phyloP scores from a whole-genome alignment of 2,329 filamentous ascomycete species.

The Lasiodiplodia sp. region DNA sequence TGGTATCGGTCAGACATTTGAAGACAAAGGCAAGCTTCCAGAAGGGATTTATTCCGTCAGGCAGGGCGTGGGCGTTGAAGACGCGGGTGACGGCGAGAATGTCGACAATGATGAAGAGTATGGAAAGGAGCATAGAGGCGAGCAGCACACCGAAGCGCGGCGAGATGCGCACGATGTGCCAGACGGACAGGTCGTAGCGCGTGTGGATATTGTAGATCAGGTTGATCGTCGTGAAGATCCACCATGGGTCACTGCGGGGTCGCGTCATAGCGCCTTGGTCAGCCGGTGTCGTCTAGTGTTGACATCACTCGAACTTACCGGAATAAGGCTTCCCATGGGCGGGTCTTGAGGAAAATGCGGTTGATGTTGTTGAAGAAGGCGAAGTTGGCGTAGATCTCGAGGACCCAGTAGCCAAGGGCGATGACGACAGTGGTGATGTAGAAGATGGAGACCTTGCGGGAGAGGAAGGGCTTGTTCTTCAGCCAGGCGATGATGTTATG shows the following conservation, averaged over 20 bases:
- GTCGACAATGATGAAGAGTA: slow-evolving; percentile 68
- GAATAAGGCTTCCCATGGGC: slow-evolving; percentile 67
- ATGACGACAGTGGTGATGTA: slow-evolving; percentile 67
- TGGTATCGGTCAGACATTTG: slow-evolving; percentile 72
- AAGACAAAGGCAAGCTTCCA: slow-evolving; percentile 71
- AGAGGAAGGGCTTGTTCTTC: slow-evolving; percentile 68
- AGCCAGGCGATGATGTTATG: slow-evolving; percentile 74
- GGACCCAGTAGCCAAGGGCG: slow-evolving; percentile 68
- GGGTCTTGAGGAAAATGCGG: slow-evolving; percentile 60
- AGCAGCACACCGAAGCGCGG: slow-evolving; percentile 71
- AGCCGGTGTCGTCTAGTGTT: background rate
- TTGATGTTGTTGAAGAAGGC: slow-evolving; percentile 67
- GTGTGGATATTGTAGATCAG: slow-evolving; percentile 70
- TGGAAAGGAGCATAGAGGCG: slow-evolving; percentile 65
- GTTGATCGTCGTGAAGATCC: slow-evolving; percentile 67
- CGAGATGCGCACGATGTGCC: slow-evolving; percentile 66
- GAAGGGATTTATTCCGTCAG: slow-evolving; percentile 69
- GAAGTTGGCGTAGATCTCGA: slow-evolving; percentile 72
- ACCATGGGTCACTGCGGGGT: slow-evolving; percentile 66
- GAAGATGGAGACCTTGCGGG: slow-evolving; percentile 56
- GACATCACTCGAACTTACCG: slow-evolving; percentile 48
- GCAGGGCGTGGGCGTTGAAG: slow-evolving; percentile 43
- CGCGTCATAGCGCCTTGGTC: background rate
- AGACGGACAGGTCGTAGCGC: slow-evolving; percentile 65
- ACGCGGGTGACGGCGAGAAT: slow-evolving; percentile 65